A percentile compares a stretch with the other conserved stretches of the same genome.
These are phyloP conservation scores for Leptographium procerum DNA, from an alignment of 2,329 filamentous ascomycete genomes.

Conservation along the genomic window DNA sequence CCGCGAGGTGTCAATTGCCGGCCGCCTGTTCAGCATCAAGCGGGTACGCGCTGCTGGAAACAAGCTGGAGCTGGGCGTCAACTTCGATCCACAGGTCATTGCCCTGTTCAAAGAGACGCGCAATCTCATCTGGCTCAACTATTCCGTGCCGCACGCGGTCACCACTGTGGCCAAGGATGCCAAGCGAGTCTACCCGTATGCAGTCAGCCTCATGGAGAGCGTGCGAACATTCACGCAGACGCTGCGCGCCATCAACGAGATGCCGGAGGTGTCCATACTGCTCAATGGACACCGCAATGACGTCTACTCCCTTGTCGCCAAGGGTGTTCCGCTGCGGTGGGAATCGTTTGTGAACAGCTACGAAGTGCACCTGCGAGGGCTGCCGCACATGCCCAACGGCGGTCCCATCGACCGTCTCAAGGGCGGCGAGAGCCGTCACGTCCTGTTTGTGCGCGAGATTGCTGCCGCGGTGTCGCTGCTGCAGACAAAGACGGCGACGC, in stretches of 20 bases:
- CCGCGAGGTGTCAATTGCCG: conserved; percentile 82
- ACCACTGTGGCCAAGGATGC: conserved; percentile 96
- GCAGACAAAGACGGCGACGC: conserved; percentile 72
- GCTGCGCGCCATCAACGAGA: conserved; percentile 67
- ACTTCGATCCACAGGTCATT: conserved; percentile 96
- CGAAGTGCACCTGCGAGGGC: conserved; percentile 71
- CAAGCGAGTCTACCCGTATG: conserved; percentile 96
- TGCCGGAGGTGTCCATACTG: conserved; percentile 79
- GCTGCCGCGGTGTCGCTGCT: conserved; percentile 76
- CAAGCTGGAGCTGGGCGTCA: conserved; percentile 77
- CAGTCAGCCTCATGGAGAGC: conserved; percentile 96
- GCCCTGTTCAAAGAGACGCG: conserved; percentile 97
- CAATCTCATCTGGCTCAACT: conserved; percentile 91
- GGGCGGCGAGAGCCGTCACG: conserved; percentile 77
- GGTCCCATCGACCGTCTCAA: conserved; percentile 35
- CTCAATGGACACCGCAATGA: conserved; percentile 88
- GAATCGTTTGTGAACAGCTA: conserved; percentile 97
- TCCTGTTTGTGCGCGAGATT: conserved; percentile 92
- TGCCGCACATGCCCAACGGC: conserved; percentile 44
- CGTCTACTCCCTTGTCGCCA: conserved; percentile 69
- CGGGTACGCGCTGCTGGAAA: conserved; percentile 87
- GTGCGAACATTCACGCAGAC: conserved; percentile 90
- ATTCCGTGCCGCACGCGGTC: conserved; percentile 84
- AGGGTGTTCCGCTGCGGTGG: conserved; percentile 86
- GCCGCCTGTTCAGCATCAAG: conserved; percentile 80